Percentiles rank a stretch among this genome's conserved stretches.
These are phyloP conservation scores for Backusella circina DNA, from an alignment of 192 early-diverging fungal genomes.

Conservation along the genomic window DNA sequence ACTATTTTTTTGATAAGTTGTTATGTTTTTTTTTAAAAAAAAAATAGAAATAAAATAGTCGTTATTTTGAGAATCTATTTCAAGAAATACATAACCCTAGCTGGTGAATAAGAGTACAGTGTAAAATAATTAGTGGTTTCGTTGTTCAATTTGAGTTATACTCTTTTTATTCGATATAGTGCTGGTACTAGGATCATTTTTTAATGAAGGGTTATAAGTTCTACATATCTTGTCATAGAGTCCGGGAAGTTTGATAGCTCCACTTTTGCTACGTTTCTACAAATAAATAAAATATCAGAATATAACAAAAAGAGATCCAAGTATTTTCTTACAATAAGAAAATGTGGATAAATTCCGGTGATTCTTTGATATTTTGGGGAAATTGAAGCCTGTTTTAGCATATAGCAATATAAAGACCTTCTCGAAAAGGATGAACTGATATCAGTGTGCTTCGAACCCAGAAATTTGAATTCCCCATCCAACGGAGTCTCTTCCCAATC, in stretches of 20 bases:
- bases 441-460: neutral
- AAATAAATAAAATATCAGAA: neutral
- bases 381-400: neutral
- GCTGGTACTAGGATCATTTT: neutral
- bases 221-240: neutral
- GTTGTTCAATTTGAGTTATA: too few species aligned
- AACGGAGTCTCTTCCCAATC: neutral
- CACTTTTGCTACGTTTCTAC: neutral
- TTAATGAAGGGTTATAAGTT: neutral
- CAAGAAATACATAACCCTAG: too few species aligned
- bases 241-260: neutral
- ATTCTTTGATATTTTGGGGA: neutral
- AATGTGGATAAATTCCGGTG: neutral
- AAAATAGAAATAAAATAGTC: too few species aligned
- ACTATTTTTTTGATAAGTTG: too few species aligned
- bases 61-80: too few species aligned
- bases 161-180: too few species aligned
- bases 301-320: neutral
- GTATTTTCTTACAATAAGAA: slow-evolving; percentile 3
- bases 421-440: neutral
- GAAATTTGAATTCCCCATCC: neutral
- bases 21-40: too few species aligned
- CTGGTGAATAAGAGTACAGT: too few species aligned
- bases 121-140: too few species aligned
- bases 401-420: neutral